phyloP scores from a whole-genome alignment of 768 basidiomycete genomes.

The Sporobolomyces phaffii region DNA sequence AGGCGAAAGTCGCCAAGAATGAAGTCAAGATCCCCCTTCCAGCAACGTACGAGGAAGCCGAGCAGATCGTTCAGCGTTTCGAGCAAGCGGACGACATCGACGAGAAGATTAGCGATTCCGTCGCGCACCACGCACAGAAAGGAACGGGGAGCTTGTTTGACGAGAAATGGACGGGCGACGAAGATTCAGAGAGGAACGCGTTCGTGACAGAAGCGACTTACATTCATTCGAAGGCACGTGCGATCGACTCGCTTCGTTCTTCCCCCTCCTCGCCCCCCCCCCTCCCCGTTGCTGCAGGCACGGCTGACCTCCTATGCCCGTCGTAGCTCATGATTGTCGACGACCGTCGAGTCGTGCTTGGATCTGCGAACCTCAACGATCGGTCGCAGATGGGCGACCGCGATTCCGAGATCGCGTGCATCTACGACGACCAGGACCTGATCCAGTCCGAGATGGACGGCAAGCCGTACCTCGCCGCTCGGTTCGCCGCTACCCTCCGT shows the following conservation, averaged over 20 bases:
- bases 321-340: conserved; percentile 56
- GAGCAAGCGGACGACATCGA: conserved; percentile 62
- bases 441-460: conserved; percentile 74
- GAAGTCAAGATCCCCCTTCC: conserved; percentile 59
- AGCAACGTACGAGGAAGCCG: conserved; percentile 60
- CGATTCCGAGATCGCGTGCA: conserved; percentile 78
- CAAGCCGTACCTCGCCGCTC: conserved; percentile 60
- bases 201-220: conserved; percentile 52
- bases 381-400: conserved; percentile 80
- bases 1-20: conserved; percentile 52
- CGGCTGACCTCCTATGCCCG: too few relatives aligned
- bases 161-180: conserved; percentile 77
- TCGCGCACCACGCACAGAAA: conserved; percentile 70
- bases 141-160: conserved; percentile 60
- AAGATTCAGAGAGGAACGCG: conserved; percentile 74
- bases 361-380: conserved; percentile 88
- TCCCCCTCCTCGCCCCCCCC: too few relatives aligned
- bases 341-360: conserved; percentile 83
- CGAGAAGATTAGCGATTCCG: conserved; percentile 66
- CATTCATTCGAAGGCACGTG: conserved; percentile 39
- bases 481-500: conserved; percentile 77
- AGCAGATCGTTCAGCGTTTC: conserved; percentile 63
- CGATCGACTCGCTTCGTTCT: too few relatives aligned
- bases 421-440: conserved; percentile 81
- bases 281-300: too few relatives aligned